These are phyloP conservation scores for Cercis canadensis DNA, from an alignment of 306 rosid genomes.

Conservation along the genomic window DNA sequence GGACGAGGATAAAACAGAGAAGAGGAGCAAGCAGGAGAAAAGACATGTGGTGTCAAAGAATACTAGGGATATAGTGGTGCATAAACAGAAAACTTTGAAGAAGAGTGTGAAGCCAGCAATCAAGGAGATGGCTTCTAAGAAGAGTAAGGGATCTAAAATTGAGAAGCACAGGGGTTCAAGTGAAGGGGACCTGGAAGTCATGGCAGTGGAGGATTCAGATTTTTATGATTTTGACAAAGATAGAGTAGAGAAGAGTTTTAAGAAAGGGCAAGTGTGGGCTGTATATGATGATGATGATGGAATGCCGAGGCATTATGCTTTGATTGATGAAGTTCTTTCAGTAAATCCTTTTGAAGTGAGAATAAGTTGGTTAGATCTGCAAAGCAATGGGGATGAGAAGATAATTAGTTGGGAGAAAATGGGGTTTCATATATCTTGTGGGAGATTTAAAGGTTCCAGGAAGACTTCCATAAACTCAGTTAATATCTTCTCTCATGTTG, in stretches of 20 bases:
- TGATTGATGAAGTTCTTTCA: conserved; percentile 73
- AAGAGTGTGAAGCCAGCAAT: conserved; percentile 37
- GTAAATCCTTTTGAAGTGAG: conserved; percentile 73
- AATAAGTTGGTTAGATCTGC: conserved; percentile 84
- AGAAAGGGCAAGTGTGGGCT: conserved; percentile 95
- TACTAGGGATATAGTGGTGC: conserved; percentile 32
- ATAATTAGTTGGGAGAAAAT: conserved; percentile 52
- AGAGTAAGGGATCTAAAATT: conserved; percentile 30
- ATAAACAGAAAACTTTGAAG: conserved; percentile 18
- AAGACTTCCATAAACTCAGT: conserved; percentile 58
- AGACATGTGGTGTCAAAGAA: conserved; percentile 30
- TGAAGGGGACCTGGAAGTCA: conserved; percentile 46
- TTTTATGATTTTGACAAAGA: conserved; percentile 82
- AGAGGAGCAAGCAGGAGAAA: conserved; percentile 33
- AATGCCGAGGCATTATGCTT: conserved; percentile 82
- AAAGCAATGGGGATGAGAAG: conserved; percentile 57
- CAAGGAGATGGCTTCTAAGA: conserved; percentile 39
- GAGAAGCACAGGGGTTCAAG: conserved; percentile 30
- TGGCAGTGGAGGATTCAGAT: conserved; percentile 77
- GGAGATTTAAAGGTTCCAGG: conserved; percentile 69
- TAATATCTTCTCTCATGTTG: conserved; percentile 80
- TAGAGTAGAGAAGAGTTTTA: conserved; percentile 80
- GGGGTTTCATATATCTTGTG: conserved; percentile 76
- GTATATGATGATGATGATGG: conserved; percentile 83
- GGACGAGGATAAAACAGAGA: conserved; percentile 37